Evolutionary conservation across 495 filamentous ascomycete genomes (phyloP).

Genomic region (Podospora didyma): DNA sequence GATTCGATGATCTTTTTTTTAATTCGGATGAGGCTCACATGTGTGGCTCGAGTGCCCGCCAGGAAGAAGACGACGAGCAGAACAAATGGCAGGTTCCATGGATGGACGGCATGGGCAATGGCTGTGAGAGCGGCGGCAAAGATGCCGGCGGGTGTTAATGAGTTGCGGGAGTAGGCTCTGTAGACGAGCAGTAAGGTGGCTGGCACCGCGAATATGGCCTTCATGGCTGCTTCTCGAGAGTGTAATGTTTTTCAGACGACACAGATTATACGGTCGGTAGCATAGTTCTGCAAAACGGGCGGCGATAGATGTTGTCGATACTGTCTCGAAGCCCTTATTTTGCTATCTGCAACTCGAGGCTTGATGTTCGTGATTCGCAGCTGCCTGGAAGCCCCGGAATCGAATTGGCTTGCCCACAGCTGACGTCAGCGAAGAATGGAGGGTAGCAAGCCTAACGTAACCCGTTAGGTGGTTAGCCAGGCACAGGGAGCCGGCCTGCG

Average conservation of each 20-base stretch:
- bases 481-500: too few species aligned
- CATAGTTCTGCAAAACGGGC: too few species aligned
- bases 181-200: conserved; percentile 60
- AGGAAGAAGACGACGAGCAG: conserved; percentile 85
- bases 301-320: too few species aligned
- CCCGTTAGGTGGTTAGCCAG: too few species aligned
- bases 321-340: too few species aligned
- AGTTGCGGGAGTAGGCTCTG: conserved; percentile 67
- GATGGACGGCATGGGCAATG: conserved; percentile 76
- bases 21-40: conserved; percentile 43
- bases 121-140: conserved; percentile 68
- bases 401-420: neutral
- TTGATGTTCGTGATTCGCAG: too few species aligned
- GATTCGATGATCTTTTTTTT: neutral
- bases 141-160: conserved; percentile 71
- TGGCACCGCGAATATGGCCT: conserved; percentile 64
- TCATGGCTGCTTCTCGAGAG: conserved; percentile 48
- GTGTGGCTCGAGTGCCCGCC: conserved; percentile 77
- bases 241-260: neutral
- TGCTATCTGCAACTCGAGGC: too few species aligned
- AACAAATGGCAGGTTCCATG: conserved; percentile 83
- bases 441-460: too few species aligned
- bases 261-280: too few species aligned
- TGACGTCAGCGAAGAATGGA: neutral
- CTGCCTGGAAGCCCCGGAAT: neutral